phyloP scores from a whole-genome alignment of 768 basidiomycete genomes.

The Fistulinella prunicolor region DNA sequence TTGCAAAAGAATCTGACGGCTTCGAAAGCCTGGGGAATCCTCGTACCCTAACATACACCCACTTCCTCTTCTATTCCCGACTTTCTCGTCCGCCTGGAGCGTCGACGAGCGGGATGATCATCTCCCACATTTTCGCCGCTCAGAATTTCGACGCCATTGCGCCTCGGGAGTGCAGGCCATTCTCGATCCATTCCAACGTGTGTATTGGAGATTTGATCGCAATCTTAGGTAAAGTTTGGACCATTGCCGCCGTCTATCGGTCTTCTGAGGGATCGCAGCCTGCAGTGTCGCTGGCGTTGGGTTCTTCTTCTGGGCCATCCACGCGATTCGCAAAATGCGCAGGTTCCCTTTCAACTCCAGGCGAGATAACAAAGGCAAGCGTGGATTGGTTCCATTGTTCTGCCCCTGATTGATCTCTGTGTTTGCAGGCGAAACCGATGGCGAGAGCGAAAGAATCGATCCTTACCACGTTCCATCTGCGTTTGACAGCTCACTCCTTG shows the following conservation, averaged over 20 bases:
- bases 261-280: slow-evolving; percentile 1
- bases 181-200: slow-evolving; percentile 9
- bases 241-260: neutral
- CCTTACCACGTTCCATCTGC: slow-evolving; percentile 2
- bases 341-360: slow-evolving; percentile 6
- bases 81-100: no score
- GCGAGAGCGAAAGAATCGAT: neutral
- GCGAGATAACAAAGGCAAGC: slow-evolving; percentile 1
- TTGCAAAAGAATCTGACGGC: no score
- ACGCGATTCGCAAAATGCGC: slow-evolving; percentile 21
- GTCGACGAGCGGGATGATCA: slow-evolving; percentile 5
- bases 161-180: slow-evolving; percentile 11
- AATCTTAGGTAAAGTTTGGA: slow-evolving; percentile 18
- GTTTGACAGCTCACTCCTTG: neutral
- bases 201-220: slow-evolving; percentile 24
- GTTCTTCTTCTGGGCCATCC: slow-evolving; percentile 19
- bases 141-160: neutral
- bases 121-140: neutral
- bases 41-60: no score
- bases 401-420: neutral
- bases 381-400: neutral
- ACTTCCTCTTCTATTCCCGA: no score
- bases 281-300: slow-evolving; percentile 20
- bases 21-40: no score
- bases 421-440: neutral